Conservation (phyloP, 1,284 basidiomycete species). For the Cerrena zonata region DNA sequence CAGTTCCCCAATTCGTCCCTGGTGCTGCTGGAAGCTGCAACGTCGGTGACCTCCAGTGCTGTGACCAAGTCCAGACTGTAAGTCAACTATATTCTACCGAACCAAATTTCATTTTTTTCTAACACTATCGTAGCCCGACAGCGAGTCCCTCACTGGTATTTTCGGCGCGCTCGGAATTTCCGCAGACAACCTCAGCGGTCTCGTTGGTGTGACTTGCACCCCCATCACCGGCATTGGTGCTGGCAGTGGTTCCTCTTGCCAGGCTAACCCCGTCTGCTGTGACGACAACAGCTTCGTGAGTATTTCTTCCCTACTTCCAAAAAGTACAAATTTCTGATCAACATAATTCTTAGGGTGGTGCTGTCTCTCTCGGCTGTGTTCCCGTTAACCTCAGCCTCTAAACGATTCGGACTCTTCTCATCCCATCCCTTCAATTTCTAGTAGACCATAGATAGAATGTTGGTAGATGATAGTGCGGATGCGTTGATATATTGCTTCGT, state of each 20-base stretch:
- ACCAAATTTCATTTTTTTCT: too few relatives aligned
- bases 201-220: constrained; percentile 18
- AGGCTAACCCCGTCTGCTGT: constrained; percentile 33
- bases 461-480: too few relatives aligned
- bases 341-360: not conserved
- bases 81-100: too few relatives aligned
- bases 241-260: constrained; percentile 20
- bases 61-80: constrained; percentile 20
- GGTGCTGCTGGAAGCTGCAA: too few relatives aligned
- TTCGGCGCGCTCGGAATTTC: not conserved
- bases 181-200: not conserved
- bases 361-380: not conserved
- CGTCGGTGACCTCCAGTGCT: constrained; percentile 23
- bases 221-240: constrained; percentile 20
- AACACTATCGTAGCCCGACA: too few relatives aligned
- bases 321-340: not conserved
- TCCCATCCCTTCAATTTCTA: too few relatives aligned
- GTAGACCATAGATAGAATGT: too few relatives aligned
- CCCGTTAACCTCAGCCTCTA: constrained; percentile 1
- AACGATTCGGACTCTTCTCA: not conserved
- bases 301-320: constrained; percentile 2
- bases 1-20: too few relatives aligned
- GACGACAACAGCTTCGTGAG: constrained; percentile 35
- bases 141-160: too few relatives aligned
- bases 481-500: too few relatives aligned